Evolutionary conservation across 2,329 filamentous ascomycete species (phyloP).

Genomic region (Fusarium sp.): DNA sequence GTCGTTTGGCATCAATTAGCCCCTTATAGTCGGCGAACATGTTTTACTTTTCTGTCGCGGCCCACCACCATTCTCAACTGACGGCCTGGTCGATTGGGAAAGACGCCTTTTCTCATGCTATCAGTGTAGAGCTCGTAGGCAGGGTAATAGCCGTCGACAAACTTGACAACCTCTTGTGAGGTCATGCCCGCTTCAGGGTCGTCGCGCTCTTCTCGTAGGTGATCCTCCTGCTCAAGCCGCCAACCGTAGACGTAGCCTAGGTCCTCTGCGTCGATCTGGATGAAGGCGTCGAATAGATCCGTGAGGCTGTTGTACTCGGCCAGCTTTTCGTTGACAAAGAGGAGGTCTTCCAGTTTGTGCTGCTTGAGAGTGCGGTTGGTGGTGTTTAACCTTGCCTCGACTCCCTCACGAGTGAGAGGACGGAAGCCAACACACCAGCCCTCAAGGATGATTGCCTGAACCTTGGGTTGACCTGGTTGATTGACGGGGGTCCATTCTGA

Average conservation of each 20-base stretch:
- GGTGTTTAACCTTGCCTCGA: conserved; percentile 64
- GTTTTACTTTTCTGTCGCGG: conserved; percentile 69
- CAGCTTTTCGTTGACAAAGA: conserved; percentile 63
- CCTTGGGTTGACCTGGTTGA: conserved; percentile 59
- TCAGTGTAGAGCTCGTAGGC: conserved; percentile 78
- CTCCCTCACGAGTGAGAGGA: conserved; percentile 63
- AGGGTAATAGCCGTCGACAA: conserved; percentile 78
- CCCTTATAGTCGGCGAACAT: conserved; percentile 62
- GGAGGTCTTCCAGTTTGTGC: conserved; percentile 63
- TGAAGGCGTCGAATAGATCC: conserved; percentile 64
- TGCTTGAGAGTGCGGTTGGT: conserved; percentile 61
- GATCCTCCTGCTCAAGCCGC: conserved; percentile 84
- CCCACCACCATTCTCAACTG: conserved; percentile 74
- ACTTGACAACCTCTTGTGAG: conserved; percentile 80
- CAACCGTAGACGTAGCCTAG: conserved; percentile 84
- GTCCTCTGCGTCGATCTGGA: conserved; percentile 77
- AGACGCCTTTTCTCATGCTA: conserved; percentile 68
- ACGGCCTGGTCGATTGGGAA: conserved; percentile 60
- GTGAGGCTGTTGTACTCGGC: conserved; percentile 62
- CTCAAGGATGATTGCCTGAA: conserved; percentile 82
- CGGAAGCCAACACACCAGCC: conserved; percentile 93
- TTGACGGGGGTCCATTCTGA: conserved; percentile 72
- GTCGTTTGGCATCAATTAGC: conserved; percentile 15
- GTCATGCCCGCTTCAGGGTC: conserved; percentile 76
- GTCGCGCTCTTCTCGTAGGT: conserved; percentile 74